Percentiles rank a stretch among this genome's conserved stretches.
Evolutionary conservation across 495 filamentous ascomycete genomes (phyloP).

Genomic region (Annulohypoxylon nitens): DNA sequence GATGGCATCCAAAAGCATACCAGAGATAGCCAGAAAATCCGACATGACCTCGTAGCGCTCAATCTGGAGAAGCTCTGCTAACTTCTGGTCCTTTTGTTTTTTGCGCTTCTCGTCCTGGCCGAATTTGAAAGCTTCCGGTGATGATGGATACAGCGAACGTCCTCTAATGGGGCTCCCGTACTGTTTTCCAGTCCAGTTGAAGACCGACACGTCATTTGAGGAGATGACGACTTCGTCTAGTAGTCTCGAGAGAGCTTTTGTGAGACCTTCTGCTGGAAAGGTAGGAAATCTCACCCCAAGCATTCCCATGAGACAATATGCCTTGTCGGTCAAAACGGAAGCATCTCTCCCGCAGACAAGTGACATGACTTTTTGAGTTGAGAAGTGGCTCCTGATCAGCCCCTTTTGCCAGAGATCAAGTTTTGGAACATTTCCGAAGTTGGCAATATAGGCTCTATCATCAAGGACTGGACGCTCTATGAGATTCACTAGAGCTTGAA

Average conservation of each 20-base stretch:
- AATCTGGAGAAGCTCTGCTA: constrained; percentile 44
- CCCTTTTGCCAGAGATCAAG: constrained; percentile 50
- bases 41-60: constrained; percentile 48
- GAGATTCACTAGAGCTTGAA: constrained; percentile 49
- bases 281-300: constrained; percentile 55
- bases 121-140: constrained; percentile 48
- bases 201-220: constrained; percentile 57
- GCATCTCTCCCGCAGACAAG: constrained; percentile 49
- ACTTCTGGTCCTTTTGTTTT: constrained; percentile 46
- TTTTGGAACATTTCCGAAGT: constrained; percentile 52
- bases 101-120: constrained; percentile 38
- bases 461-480: constrained; percentile 46
- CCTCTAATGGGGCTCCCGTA: constrained; percentile 55
- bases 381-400: constrained; percentile 44
- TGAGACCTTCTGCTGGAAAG: constrained; percentile 55
- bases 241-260: constrained; percentile 54
- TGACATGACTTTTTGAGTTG: constrained; percentile 52
- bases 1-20: constrained; percentile 49
- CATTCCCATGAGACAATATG: constrained; percentile 58
- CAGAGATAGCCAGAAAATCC: constrained; percentile 45
- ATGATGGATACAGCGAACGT: constrained; percentile 55
- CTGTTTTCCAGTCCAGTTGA: constrained; percentile 58
- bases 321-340: constrained; percentile 52
- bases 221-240: constrained; percentile 57
- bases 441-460: constrained; percentile 52